A percentile compares a stretch with the other conserved stretches of the same genome.
These are phyloP conservation scores for Pneumocystis jirovecii DNA, from an alignment of 1,139 yeast genomes.

Conservation along the genomic window DNA sequence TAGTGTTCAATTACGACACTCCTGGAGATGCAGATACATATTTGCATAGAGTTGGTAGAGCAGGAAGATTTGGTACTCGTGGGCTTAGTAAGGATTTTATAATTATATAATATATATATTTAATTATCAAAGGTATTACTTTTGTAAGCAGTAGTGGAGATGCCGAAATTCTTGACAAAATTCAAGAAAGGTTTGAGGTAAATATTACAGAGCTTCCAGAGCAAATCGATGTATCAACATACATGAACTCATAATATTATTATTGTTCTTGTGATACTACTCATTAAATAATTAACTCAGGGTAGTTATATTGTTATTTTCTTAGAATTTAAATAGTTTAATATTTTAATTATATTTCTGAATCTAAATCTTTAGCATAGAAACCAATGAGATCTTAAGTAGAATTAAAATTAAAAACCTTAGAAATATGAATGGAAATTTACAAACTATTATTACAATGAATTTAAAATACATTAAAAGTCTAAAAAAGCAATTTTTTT, in stretches of 20 bases:
- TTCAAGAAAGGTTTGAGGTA: conserved; percentile 95
- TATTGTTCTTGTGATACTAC: background rate
- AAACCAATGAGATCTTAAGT: no score
- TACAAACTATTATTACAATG: background rate
- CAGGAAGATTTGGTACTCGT: conserved; percentile 99
- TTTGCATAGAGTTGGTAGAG: conserved; percentile 98
- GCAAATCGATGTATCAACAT: conserved; percentile 92
- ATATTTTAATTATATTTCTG: background rate
- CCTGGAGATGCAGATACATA: conserved; percentile 66
- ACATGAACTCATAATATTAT: conserved; percentile 49
- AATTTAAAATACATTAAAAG: background rate
- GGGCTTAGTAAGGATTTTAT: conserved; percentile 37
- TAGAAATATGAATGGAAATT: background rate
- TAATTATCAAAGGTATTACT: conserved; percentile 43
- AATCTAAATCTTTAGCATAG: background rate
- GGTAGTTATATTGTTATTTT: background rate
- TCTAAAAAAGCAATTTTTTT: background rate
- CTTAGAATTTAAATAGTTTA: background rate
- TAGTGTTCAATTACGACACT: conserved; percentile 92
- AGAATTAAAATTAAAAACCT: background rate
- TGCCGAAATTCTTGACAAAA: conserved; percentile 77
- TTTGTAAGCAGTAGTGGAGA: conserved; percentile 78
- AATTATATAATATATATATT: background rate
- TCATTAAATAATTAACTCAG: background rate
- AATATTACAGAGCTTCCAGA: conserved; percentile 91